phyloP scores from a whole-genome alignment of 192 early-diverging fungal species.

The Coemansia sp. region DNA sequence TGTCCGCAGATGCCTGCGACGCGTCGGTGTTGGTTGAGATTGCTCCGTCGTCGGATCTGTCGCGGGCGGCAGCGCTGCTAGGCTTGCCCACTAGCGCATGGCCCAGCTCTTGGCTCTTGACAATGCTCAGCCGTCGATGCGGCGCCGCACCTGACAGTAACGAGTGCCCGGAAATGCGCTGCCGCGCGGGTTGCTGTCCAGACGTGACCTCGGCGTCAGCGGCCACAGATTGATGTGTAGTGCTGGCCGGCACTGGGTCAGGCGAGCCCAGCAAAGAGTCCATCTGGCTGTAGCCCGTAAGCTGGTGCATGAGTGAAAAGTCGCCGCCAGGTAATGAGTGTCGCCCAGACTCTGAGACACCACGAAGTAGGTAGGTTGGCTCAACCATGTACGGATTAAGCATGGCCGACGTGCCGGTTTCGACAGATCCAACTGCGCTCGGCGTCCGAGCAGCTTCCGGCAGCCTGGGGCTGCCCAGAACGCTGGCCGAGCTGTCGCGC shows the following conservation, averaged over 20 bases:
- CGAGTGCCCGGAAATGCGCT: neutral
- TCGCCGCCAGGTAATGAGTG: slow-evolving; percentile 7
- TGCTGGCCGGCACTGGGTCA: neutral
- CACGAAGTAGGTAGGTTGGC: slow-evolving; percentile 37
- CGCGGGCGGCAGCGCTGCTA: neutral
- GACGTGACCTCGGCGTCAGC: no score
- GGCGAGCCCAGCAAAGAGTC: neutral
- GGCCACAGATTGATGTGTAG: no score
- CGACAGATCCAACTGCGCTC: slow-evolving; percentile 4
- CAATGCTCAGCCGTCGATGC: slow-evolving; percentile 31
- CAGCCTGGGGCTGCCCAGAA: slow-evolving; percentile 4
- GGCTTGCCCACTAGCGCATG: neutral
- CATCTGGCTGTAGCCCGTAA: slow-evolving; percentile 10
- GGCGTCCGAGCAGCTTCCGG: neutral
- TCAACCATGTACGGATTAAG: slow-evolving; percentile 17
- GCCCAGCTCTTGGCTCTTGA: slow-evolving; percentile 32
- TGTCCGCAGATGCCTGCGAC: neutral
- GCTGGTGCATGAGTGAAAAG: slow-evolving; percentile 14
- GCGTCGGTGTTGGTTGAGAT: neutral
- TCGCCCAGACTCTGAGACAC: slow-evolving; percentile 38
- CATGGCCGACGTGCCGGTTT: slow-evolving; percentile 5
- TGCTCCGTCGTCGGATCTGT: neutral
- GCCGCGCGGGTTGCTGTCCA: neutral
- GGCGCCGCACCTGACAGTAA: neutral
- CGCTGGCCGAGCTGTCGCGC: slow-evolving; percentile 14